Evolutionary conservation across 2,329 filamentous ascomycete species (phyloP), one percentile per base, ranked within the genome.

Genomic region (Rugonectria rugulosa): DNA sequence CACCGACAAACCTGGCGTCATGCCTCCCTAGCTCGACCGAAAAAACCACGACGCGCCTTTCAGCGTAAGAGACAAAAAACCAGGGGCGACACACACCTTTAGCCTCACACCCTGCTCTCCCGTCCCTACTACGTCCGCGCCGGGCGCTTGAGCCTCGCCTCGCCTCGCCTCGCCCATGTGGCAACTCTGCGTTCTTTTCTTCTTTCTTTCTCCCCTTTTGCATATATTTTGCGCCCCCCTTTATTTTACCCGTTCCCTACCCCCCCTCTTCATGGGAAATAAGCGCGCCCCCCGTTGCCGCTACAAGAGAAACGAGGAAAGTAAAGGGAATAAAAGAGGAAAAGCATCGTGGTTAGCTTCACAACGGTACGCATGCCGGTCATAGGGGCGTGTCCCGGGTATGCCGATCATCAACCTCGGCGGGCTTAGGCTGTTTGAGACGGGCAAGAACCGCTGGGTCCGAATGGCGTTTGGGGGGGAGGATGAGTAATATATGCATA

Each of bases 321-420:
- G n/a, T n/a, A n/a, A n/a, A n/a, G n/a, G n/a, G n/a, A n/a, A n/a
- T n/a, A n/a, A n/a, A n/a, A n/a, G n/a, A n/a, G n/a, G n/a, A n/a
- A n/a, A n/a, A n/a, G n/a, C n/a, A n/a, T n/a, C 19, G 5, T 17
- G n/a, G 14, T 31, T 15, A 24, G n/a, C n/a, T n/a, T n/a, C n/a
- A n/a, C n/a, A 36, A 34, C 27, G 46, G 37, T 20, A 14, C 29
- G 29, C 6, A 14, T 32, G 34, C 3, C 17, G 20, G n/a, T 38
- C 37, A 12, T 6, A 15, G 19, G 37, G 20, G n/a, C 26, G 26
- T 27, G 21, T 26, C 26, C 34, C 7, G 20, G 27, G 46, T 21
- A 26, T 40, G 46, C 34, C 36, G 46, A 49, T 42, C 37, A n/a
- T 20, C 36, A 19, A 24, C 46, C 46, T 49, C 19, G 7, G 26